Evolutionary conservation across 2,329 filamentous ascomycete species (phyloP).

Genomic region (Cercospora zeina): DNA sequence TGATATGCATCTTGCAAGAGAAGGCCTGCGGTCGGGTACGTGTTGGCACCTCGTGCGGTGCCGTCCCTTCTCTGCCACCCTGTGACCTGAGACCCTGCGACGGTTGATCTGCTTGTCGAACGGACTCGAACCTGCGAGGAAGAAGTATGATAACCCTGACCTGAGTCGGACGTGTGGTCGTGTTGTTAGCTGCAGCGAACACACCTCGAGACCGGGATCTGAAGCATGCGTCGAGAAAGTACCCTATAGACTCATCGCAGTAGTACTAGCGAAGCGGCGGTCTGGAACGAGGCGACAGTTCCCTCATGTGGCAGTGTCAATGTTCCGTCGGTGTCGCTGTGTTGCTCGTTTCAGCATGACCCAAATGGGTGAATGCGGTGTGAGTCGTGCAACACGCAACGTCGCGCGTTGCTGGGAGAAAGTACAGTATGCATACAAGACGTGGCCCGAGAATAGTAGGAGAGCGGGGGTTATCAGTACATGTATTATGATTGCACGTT

Average conservation of each 20-base stretch:
- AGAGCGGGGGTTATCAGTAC: neutral
- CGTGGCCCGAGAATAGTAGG: neutral
- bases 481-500: neutral
- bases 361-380: neutral
- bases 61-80: neutral
- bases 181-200: neutral
- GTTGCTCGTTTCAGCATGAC: conserved; percentile 4
- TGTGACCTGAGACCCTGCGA: conserved; percentile 2
- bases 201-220: conserved; percentile 3
- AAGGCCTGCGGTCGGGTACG: neutral
- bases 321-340: neutral
- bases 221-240: conserved; percentile 6
- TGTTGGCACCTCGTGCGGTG: neutral
- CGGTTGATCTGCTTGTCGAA: too few relatives aligned
- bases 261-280: neutral
- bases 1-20: conserved; percentile 16
- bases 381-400: neutral
- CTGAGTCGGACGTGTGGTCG: neutral
- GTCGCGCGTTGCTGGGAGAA: conserved; percentile 1
- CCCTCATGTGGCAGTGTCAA: neutral
- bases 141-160: neutral
- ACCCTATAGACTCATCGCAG: conserved; percentile 1
- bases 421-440: neutral
- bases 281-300: neutral
- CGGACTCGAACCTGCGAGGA: neutral